A percentile compares a stretch with the other conserved stretches of the same genome.
These are phyloP conservation scores for Aechmea fasciata DNA, from an alignment of 176 grass and related monocot species.

Conservation along the genomic window DNA sequence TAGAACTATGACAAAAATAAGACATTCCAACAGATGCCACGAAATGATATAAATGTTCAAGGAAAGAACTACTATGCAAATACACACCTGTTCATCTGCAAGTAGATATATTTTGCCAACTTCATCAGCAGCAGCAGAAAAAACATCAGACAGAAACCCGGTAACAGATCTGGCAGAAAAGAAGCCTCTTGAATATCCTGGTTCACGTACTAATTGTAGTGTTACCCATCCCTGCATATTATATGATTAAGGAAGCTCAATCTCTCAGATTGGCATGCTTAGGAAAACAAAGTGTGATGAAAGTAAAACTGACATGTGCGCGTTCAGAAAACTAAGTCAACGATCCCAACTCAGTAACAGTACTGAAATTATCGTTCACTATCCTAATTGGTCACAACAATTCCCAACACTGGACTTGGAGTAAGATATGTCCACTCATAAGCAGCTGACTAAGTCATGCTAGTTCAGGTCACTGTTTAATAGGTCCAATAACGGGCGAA, in stretches of 20 bases:
- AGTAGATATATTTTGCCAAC: constrained; percentile 82
- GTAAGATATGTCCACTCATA: not conserved
- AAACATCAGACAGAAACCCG: constrained; percentile 93
- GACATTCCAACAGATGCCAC: too few species aligned
- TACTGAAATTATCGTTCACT: not conserved
- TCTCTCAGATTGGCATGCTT: not conserved
- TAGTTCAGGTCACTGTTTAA: not conserved
- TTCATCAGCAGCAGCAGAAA: constrained; percentile 87
- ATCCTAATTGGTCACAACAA: not conserved
- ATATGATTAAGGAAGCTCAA: constrained; percentile 2
- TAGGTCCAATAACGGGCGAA: not conserved
- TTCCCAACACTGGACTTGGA: not conserved
- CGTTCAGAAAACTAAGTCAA: not conserved
- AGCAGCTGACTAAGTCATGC: not conserved
- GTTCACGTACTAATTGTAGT: constrained; percentile 70
- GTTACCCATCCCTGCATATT: constrained; percentile 70
- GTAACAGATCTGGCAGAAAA: constrained; percentile 92
- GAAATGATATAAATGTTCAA: constrained; percentile 5
- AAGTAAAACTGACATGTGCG: not conserved
- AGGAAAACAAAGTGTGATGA: constrained; percentile 20
- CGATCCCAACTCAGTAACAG: not conserved
- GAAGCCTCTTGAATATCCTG: constrained; percentile 62
- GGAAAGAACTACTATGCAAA: constrained; percentile 1
- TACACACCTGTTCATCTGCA: constrained; percentile 74
- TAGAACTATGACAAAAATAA: too few species aligned